Conservation (phyloP, 2,329 filamentous ascomycete species). For the Apiospora koreana region DNA sequence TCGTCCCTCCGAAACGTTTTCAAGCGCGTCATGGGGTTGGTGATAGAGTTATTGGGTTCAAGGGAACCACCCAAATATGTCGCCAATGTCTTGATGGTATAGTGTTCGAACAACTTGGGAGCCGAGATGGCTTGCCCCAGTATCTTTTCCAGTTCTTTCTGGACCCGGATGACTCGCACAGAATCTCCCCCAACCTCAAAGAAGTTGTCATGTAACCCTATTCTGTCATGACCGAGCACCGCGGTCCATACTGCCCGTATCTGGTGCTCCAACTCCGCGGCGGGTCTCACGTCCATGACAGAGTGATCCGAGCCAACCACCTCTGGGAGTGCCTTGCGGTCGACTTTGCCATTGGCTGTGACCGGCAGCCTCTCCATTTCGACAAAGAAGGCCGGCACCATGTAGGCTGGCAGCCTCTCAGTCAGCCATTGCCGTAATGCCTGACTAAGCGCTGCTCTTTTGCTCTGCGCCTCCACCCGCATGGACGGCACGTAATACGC, state of each 20-base stretch:
- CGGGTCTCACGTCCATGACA: conserved; percentile 9
- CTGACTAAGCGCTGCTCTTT: conserved; percentile 14
- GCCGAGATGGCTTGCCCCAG: conserved; percentile 23
- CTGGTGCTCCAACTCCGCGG: conserved; percentile 23
- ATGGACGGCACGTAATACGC: conserved; percentile 28
- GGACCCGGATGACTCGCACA: conserved; percentile 26
- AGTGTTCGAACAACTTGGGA: conserved; percentile 28
- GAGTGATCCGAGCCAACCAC: conserved; percentile 16
- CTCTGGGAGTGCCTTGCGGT: conserved; percentile 30
- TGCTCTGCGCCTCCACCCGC: not conserved
- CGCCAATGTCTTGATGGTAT: conserved; percentile 30
- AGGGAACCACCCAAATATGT: conserved; percentile 19
- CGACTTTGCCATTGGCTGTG: conserved; percentile 27
- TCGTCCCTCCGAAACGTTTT: not conserved
- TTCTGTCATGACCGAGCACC: conserved; percentile 26
- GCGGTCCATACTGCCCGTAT: conserved; percentile 27
- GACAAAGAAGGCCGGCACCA: conserved; percentile 32
- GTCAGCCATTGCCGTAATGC: conserved; percentile 27
- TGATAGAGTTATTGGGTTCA: not conserved
- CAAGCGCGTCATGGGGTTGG: too few relatives aligned
- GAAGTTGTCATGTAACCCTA: conserved; percentile 29
- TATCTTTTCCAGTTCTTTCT: conserved; percentile 26
- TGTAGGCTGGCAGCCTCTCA: conserved; percentile 27
- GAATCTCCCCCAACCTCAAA: conserved; percentile 32
- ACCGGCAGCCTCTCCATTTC: conserved; percentile 27